These are phyloP conservation scores for Brassica carinata DNA, from an alignment of 345 rosid species.

Conservation along the genomic window DNA sequence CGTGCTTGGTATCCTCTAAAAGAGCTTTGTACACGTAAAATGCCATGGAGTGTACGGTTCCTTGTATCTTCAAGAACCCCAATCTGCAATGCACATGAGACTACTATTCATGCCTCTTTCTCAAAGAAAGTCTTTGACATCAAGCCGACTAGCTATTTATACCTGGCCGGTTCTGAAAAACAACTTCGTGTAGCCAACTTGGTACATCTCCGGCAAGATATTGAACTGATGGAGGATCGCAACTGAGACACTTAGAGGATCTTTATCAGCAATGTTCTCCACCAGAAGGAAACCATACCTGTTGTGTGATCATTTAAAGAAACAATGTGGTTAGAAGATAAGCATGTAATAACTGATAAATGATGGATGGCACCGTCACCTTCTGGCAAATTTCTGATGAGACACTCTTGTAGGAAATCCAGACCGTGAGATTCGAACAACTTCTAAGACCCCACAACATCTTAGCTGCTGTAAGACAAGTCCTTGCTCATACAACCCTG, in stretches of 20 bases:
- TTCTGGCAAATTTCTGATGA: constrained; percentile 93
- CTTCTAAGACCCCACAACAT: constrained; percentile 98
- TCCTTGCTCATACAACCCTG: constrained; percentile 85
- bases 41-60: constrained; percentile 93
- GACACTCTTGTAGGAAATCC: constrained; percentile 98
- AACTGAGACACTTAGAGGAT: constrained; percentile 93
- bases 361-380: constrained; percentile 46
- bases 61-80: constrained; percentile 98
- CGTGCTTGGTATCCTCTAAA: constrained; percentile 96
- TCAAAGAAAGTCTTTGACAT: constrained; percentile 11
- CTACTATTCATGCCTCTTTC: constrained; percentile 5
- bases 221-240: constrained; percentile 98
- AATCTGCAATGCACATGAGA: constrained; percentile 57
- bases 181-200: constrained; percentile 96
- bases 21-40: constrained; percentile 91
- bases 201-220: constrained; percentile 98
- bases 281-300: constrained; percentile 97
- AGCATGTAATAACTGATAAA: constrained; percentile 8
- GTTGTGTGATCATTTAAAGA: constrained; percentile 33
- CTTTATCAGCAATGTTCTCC: constrained; percentile 77
- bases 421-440: constrained; percentile 94
- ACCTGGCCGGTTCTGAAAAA: constrained; percentile 99
- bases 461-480: constrained; percentile 92
- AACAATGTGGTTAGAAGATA: constrained; percentile 14
- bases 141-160: constrained; percentile 14